Conservation (phyloP, 2,329 filamentous ascomycete species). For the Setomelanomma holmii region DNA sequence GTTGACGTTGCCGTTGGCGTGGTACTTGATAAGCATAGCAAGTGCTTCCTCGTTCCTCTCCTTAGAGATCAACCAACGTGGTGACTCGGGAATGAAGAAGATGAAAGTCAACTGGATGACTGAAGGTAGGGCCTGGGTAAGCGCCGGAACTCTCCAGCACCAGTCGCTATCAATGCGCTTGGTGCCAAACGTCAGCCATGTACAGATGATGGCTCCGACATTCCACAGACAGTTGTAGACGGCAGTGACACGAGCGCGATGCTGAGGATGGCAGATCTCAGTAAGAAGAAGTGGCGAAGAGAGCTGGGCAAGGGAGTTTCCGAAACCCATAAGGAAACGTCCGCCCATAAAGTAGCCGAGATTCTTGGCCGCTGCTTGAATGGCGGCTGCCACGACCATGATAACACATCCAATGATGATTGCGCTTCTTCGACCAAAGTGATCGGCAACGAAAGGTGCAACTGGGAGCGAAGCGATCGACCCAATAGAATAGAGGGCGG, state of each 20-base stretch:
- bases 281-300: conserved; percentile 69
- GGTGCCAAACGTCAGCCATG: conserved; percentile 61
- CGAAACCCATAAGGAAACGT: conserved; percentile 68
- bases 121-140: conserved; percentile 58
- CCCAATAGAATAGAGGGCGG: conserved; percentile 47
- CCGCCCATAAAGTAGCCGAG: conserved; percentile 59
- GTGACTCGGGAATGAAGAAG: conserved; percentile 67
- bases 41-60: conserved; percentile 69
- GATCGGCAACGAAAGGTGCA: conserved; percentile 42
- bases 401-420: conserved; percentile 48
- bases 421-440: conserved; percentile 45
- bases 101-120: conserved; percentile 69
- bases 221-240: conserved; percentile 76
- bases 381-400: conserved; percentile 48
- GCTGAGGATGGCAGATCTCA: conserved; percentile 72
- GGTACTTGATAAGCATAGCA: conserved; percentile 66
- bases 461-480: conserved; percentile 36
- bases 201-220: conserved; percentile 63
- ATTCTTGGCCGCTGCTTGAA: conserved; percentile 16
- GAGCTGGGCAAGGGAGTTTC: conserved; percentile 70
- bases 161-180: conserved; percentile 54
- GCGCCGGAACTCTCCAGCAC: conserved; percentile 60
- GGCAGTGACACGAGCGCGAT: conserved; percentile 69
- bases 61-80: conserved; percentile 69
- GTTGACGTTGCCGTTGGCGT: conserved; percentile 66